Base-by-base conservation (phyloP, 495 filamentous ascomycete genomes). In the Pseudevernia furfuracea region DNA sequence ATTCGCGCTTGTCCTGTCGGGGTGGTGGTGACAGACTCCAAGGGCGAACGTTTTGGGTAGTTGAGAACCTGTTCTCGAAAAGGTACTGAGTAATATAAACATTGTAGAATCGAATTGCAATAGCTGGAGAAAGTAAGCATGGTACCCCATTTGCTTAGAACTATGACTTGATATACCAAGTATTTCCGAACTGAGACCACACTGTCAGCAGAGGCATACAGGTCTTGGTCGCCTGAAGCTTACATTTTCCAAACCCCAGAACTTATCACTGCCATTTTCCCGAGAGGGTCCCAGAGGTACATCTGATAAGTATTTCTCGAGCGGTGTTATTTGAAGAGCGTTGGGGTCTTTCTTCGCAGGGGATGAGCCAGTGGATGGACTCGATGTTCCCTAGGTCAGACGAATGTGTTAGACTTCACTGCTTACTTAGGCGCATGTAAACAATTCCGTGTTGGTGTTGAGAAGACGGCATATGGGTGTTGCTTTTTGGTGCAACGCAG, bases 161-260 rank as follows among this genome's bases (percentile, higher is more conserved):
- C 30, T 38, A 23, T 34, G 55, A 39, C n/a, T 52, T 48, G 30
- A 57, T 78, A 70, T 88, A 96, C 92, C 94, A 98, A 70, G 94
- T 98, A 70, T 96, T 97, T 67, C 94, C 94, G 77, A 93, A 96
- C 92, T 97, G 55, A 25, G 34, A 59, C 14, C 37, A 39, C 15
- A 68, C 59, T 59, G 65, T 75, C 66, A 75, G 72, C 59, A 61
- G 34, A 58, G 12, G 30, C 39, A 38, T 60, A 4, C 11, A 48
- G 14, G 57, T 43, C 44, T 28, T 15, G 19, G 44, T 25, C 17
- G 36, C 28, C 44, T 19, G 36, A 49, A 21, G 75, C 89, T 81
- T 80, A 97, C 92, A 79, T 98, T 98, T 76, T 97, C 94, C 80
- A 97, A 87, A 4, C 95, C 94, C 79, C 93, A 97, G 77, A 96